These are phyloP conservation scores for Hymenoscyphus salicellus DNA, from an alignment of 2,329 filamentous ascomycete species.

Conservation along the genomic window DNA sequence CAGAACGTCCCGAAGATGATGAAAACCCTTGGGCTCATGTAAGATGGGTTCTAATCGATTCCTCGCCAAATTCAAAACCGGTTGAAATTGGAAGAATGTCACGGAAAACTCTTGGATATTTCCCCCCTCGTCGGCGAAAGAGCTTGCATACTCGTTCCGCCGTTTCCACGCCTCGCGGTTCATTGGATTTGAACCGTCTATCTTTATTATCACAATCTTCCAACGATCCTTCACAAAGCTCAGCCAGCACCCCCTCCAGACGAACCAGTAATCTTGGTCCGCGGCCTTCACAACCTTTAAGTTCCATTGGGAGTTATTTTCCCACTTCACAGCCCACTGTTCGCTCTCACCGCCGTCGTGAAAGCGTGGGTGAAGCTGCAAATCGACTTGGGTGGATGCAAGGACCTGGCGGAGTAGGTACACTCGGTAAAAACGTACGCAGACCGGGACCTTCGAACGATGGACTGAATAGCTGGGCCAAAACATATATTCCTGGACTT, in stretches of 20 bases:
- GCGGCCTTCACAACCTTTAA: conserved; percentile 21
- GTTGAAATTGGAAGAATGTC: conserved; percentile 85
- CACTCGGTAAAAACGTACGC: conserved; percentile 67
- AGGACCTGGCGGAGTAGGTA: conserved; percentile 85
- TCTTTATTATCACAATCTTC: conserved; percentile 24
- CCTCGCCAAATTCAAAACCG: conserved; percentile 57
- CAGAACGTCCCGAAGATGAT: conserved; percentile 42
- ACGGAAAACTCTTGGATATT: conserved; percentile 79
- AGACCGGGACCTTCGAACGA: conserved; percentile 81
- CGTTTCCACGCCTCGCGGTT: conserved; percentile 56
- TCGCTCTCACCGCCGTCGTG: conserved; percentile 28
- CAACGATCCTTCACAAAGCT: conserved; percentile 22
- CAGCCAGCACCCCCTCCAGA: conserved; percentile 26
- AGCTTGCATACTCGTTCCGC: conserved; percentile 59
- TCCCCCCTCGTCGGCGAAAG: conserved; percentile 83
- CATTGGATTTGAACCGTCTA: conserved; percentile 28
- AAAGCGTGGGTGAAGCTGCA: conserved; percentile 38
- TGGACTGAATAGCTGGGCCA: conserved; percentile 78
- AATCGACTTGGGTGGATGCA: conserved; percentile 62
- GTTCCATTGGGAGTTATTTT: conserved; percentile 30
- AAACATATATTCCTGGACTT: conserved; percentile 76
- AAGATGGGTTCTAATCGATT: conserved; percentile 81
- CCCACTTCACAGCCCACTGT: conserved; percentile 22
- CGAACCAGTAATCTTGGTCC: conserved; percentile 28
- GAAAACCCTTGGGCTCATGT: conserved; percentile 80